These are phyloP conservation scores for Fusarium dimerum DNA, from an alignment of 2,329 filamentous ascomycete species.

Conservation along the genomic window DNA sequence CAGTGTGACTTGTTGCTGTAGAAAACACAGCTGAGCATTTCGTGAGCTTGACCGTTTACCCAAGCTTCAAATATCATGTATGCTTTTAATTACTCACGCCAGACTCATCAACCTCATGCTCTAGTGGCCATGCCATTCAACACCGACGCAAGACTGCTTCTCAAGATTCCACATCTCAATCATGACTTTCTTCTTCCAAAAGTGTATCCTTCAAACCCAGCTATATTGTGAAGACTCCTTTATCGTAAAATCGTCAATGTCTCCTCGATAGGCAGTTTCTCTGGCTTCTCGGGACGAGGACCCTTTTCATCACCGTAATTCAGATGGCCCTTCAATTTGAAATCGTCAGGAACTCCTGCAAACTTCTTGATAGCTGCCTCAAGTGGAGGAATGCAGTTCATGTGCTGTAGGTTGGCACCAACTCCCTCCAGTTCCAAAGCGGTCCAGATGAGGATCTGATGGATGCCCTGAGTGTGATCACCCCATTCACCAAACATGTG, in stretches of 20 bases:
- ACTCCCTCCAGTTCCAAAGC: constrained; percentile 26
- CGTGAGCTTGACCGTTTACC: too few species aligned
- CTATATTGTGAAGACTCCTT: too few species aligned
- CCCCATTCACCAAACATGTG: constrained; percentile 20
- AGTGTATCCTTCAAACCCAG: too few species aligned
- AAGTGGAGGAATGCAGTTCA: constrained; percentile 23
- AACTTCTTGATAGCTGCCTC: constrained; percentile 22
- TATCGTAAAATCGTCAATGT: constrained; percentile 19
- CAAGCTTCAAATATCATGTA: too few species aligned
- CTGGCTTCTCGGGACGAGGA: constrained; percentile 17
- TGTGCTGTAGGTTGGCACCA: constrained; percentile 29
- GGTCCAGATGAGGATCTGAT: constrained; percentile 25
- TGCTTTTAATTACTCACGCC: too few species aligned
- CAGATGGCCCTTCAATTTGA: constrained; percentile 21
- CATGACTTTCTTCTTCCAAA: too few species aligned
- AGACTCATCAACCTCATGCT: too few species aligned
- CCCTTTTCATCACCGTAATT: constrained; percentile 25
- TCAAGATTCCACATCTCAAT: too few species aligned
- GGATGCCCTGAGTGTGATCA: constrained; percentile 22
- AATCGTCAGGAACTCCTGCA: constrained; percentile 17
- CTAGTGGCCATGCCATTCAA: too few species aligned
- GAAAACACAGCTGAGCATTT: too few species aligned
- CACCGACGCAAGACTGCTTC: too few species aligned
- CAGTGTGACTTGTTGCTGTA: too few species aligned
- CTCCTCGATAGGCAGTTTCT: constrained; percentile 22